Evolutionary conservation across 2,329 filamentous ascomycete genomes (phyloP), one percentile per base, ranked within the genome.

Genomic region (Colletotrichum trifolii): DNA sequence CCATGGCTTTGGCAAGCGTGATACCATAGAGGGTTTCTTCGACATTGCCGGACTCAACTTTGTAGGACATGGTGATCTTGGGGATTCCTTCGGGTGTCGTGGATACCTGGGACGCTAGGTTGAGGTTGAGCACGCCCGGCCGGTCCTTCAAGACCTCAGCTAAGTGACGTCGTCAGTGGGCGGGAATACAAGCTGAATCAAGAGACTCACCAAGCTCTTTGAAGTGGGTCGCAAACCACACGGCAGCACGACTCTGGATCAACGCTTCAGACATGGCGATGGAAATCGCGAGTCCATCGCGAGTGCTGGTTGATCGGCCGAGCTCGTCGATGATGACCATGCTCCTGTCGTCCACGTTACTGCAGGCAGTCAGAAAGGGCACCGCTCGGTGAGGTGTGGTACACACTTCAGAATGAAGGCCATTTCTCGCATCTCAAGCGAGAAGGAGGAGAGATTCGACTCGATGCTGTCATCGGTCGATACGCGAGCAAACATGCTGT

Each of bases 201-300:
- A 17, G 9, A 38, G 9, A 11, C 79, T 68, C 74, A 85, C 83
- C 77, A 2, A 99, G 82, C 67, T 97, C 92, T 40, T 87, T 83
- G 73, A 97, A 99, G 73, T 99, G 96, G 0, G 96, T 98, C 2
- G 91, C 93, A 77, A 99, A 99, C 89, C 93, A 97, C 0, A 97
- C 88, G 0, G 92, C 83, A 0, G 94, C 90, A 65, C 88, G 85
- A 70, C 88, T 96, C 64, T 94, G 87, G 5, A 97, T 86, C 4
- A 99, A 82, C 0, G 92, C 92, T 79, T 98, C 96, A 0, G 94
- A 91, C 72, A 98, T 94, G 2, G 94, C 92, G 53, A 97, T 83
- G 1, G 96, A 93, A 72, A 99, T 96, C 0, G 93, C 90, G 2
- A 98, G 80, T 0, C 96, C 96, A 73, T 99, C 96, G 33, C 89